A percentile compares a stretch with the other conserved stretches of the same genome.
Conservation (phyloP, 108 stramenopile species). For the Aureococcus anophagefferens region DNA sequence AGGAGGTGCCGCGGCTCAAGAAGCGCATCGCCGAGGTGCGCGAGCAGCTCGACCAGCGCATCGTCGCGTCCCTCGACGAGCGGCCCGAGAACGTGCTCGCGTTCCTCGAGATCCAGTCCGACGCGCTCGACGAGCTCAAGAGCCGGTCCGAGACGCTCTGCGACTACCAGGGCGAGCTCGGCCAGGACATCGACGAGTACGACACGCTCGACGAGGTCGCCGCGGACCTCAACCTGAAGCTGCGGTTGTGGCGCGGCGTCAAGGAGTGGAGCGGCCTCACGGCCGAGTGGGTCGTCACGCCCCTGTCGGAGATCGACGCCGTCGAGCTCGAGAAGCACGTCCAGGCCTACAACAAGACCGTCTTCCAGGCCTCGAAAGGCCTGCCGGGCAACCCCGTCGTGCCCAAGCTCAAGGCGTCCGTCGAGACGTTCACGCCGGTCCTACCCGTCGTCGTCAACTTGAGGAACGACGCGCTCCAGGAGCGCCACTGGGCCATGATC, state of each 20-base stretch:
- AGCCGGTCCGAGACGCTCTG: slow-evolving; percentile 35
- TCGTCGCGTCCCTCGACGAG: slow-evolving; percentile 29
- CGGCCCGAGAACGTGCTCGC: slow-evolving; percentile 27
- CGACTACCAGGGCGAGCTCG: slow-evolving; percentile 38
- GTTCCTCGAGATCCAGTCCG: slow-evolving; percentile 32
- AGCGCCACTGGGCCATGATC: slow-evolving; percentile 52
- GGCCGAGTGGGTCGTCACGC: slow-evolving; percentile 30
- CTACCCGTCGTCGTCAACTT: slow-evolving; percentile 51
- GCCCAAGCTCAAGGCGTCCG: slow-evolving; percentile 41
- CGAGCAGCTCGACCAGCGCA: slow-evolving; percentile 39
- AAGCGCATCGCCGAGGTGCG: slow-evolving; percentile 34
- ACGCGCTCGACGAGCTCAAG: slow-evolving; percentile 24
- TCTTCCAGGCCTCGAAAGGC: slow-evolving; percentile 36
- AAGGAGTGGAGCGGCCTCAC: slow-evolving; percentile 39
- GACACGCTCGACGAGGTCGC: slow-evolving; percentile 48
- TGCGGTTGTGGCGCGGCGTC: slow-evolving; percentile 41
- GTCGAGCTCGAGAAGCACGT: slow-evolving; percentile 42
- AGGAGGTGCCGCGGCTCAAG: slow-evolving; percentile 28
- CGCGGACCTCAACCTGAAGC: slow-evolving; percentile 43
- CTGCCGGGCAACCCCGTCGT: slow-evolving; percentile 47
- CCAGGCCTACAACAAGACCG: slow-evolving; percentile 27
- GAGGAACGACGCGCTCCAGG: slow-evolving; percentile 35
- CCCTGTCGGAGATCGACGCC: slow-evolving; percentile 41
- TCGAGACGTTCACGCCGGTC: slow-evolving; percentile 41
- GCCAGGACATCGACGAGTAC: slow-evolving; percentile 41